Percentiles rank a stretch among this genome's conserved stretches.
These are phyloP conservation scores for Balakata baccata DNA, from an alignment of 345 rosid species.

Conservation along the genomic window DNA sequence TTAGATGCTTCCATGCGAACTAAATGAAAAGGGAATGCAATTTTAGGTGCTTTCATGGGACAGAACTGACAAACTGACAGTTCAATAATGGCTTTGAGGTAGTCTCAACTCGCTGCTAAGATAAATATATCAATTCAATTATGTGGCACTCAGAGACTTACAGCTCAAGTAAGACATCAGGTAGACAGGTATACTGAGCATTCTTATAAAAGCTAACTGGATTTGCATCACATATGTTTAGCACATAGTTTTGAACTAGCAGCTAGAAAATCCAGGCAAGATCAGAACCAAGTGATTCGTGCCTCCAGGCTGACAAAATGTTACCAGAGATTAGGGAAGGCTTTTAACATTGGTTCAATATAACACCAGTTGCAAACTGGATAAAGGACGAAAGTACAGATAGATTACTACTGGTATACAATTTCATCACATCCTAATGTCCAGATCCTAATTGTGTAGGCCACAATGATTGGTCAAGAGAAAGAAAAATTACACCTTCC, in stretches of 20 bases:
- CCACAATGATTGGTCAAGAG: neutral
- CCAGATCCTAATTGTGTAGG: neutral
- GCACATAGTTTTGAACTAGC: neutral
- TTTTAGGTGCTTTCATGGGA: too few relatives aligned
- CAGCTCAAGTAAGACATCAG: neutral
- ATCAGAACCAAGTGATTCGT: too few relatives aligned
- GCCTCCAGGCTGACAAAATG: neutral
- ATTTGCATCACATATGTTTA: neutral
- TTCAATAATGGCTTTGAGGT: neutral
- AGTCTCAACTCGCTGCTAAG: neutral
- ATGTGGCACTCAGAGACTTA: neutral
- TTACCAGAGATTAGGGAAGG: neutral
- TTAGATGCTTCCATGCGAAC: too few relatives aligned
- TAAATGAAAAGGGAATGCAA: too few relatives aligned
- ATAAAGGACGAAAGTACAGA: neutral
- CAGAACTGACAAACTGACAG: too few relatives aligned
- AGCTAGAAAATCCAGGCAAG: neutral
- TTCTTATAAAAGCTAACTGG: neutral
- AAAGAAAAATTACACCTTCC: neutral
- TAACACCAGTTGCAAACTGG: neutral
- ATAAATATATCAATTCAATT: neutral
- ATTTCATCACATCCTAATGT: neutral
- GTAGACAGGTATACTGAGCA: neutral
- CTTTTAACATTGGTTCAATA: neutral
- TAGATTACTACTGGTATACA: neutral